These are phyloP conservation scores for Arbutus unedo DNA, from an alignment of 148 eudicot genomes.

Conservation along the genomic window DNA sequence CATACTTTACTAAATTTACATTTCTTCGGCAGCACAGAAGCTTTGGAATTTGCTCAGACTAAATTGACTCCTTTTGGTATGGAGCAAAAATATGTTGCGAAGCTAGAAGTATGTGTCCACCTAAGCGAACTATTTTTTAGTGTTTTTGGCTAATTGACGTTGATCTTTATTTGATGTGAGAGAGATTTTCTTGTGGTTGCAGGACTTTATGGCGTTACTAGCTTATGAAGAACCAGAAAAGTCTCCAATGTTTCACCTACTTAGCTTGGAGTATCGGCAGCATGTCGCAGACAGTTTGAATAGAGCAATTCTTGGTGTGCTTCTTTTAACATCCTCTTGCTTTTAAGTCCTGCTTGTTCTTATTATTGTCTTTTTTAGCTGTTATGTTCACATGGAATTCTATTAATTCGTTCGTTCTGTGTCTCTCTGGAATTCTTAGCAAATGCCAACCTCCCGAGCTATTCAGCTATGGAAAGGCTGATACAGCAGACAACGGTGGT, in stretches of 20 bases:
- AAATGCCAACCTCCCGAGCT: constrained; percentile 55
- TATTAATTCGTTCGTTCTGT: constrained; percentile 12
- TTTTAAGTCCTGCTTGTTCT: not conserved
- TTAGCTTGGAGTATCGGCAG: constrained; percentile 62
- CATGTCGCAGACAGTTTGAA: constrained; percentile 73
- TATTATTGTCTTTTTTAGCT: not conserved
- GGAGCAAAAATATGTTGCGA: constrained; percentile 58
- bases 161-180: not conserved
- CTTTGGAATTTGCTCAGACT: constrained; percentile 77
- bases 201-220: constrained; percentile 85
- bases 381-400: not conserved
- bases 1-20: constrained; percentile 20
- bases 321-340: not conserved
- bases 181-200: constrained; percentile 17
- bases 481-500: constrained; percentile 77
- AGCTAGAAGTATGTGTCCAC: constrained; percentile 65
- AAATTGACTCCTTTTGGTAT: constrained; percentile 69
- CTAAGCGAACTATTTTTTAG: not conserved
- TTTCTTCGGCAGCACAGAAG: constrained; percentile 70
- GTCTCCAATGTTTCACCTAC: constrained; percentile 83
- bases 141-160: not conserved
- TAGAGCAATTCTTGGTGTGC: constrained; percentile 73
- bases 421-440: constrained; percentile 36
- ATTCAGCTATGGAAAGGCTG: constrained; percentile 76
- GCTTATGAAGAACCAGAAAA: constrained; percentile 94